Conservation (phyloP, 2,329 filamentous ascomycete genomes). For the Colletotrichum camelliae region DNA sequence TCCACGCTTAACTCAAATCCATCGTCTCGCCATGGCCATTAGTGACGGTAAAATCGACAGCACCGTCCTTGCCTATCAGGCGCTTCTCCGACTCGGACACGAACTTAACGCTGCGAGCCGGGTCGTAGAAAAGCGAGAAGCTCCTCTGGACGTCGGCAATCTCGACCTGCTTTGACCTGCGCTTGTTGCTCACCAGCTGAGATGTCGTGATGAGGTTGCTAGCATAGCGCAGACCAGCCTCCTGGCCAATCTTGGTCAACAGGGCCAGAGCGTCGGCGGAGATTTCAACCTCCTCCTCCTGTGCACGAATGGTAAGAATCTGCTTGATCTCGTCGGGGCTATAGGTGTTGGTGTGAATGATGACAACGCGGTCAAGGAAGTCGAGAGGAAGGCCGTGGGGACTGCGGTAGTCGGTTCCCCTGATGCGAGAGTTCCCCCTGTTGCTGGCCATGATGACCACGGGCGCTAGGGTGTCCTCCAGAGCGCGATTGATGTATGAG, state of each 20-base stretch:
- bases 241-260: conserved; percentile 93
- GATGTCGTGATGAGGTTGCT: conserved; percentile 97
- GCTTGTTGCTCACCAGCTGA: conserved; percentile 85
- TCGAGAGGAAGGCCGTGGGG: conserved; percentile 95
- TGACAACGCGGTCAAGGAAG: conserved; percentile 94
- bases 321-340: conserved; percentile 84
- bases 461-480: conserved; percentile 93
- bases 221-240: conserved; percentile 92
- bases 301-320: conserved; percentile 89
- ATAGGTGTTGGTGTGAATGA: conserved; percentile 93
- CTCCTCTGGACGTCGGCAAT: conserved; percentile 92
- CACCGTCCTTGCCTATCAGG: conserved; percentile 86
- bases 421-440: conserved; percentile 86
- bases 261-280: conserved; percentile 89
- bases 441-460: conserved; percentile 99
- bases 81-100: conserved; percentile 90
- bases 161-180: conserved; percentile 81
- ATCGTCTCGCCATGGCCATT: conserved; percentile 60
- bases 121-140: conserved; percentile 94
- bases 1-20: conserved; percentile 45
- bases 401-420: conserved; percentile 90
- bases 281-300: conserved; percentile 95
- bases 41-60: conserved; percentile 70
- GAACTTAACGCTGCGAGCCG: conserved; percentile 85
- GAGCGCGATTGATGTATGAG: conserved; percentile 95